Evolutionary conservation across 1,139 yeast species (phyloP).

Genomic region (Geotrichum fermentans): DNA sequence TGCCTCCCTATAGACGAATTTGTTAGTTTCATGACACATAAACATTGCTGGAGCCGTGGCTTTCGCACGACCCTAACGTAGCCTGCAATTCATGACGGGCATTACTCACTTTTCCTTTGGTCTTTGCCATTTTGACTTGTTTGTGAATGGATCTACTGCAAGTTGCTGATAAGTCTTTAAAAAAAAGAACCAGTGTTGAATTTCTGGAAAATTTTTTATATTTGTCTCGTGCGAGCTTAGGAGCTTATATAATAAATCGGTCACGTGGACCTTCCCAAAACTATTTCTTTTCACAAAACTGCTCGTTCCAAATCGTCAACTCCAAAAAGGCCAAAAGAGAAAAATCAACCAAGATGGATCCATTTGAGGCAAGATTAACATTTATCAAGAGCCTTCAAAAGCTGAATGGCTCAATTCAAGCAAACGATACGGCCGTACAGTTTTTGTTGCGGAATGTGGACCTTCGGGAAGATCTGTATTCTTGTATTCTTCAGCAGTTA

Average conservation of each 20-base stretch:
- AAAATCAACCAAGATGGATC: slow-evolving; percentile 49
- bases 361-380: slow-evolving; percentile 71
- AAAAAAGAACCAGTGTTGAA: neutral
- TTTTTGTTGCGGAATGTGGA: slow-evolving; percentile 57
- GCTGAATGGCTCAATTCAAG: slow-evolving; percentile 59
- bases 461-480: slow-evolving; percentile 65
- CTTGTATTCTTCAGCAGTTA: slow-evolving; percentile 66
- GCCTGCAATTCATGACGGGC: neutral
- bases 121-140: slow-evolving; percentile 46
- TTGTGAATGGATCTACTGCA: neutral
- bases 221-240: neutral
- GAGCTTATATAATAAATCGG: neutral
- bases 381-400: slow-evolving; percentile 57
- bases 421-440: slow-evolving; percentile 52
- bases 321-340: neutral
- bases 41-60: too few relatives aligned
- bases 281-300: too few relatives aligned
- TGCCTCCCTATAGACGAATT: slow-evolving; percentile 19
- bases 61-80: too few relatives aligned
- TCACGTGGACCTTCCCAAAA: too few relatives aligned
- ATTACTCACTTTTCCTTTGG: slow-evolving; percentile 46
- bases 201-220: neutral
- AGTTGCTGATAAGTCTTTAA: neutral
- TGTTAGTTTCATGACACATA: slow-evolving; percentile 2
- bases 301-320: neutral